Conservation (phyloP, 257 asterid genomes). For the Buddleja alternifolia region DNA sequence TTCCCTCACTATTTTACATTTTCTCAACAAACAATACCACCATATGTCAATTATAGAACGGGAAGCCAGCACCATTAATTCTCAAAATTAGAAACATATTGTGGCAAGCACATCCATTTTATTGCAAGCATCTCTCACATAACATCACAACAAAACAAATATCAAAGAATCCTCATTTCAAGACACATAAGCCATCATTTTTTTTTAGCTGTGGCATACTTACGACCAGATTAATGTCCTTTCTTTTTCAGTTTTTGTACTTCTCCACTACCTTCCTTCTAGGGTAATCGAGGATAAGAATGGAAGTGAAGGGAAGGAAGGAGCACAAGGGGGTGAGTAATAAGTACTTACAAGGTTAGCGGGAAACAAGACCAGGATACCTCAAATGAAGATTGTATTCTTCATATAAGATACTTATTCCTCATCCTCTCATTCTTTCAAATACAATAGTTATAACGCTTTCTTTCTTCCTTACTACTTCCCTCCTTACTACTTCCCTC, state of each 20-base stretch:
- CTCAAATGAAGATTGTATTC: neutral
- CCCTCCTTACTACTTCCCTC: constrained; percentile 3
- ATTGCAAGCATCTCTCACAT: constrained; percentile 29
- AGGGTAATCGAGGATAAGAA: constrained; percentile 1
- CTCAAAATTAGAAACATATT: constrained; percentile 8
- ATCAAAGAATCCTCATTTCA: constrained; percentile 16
- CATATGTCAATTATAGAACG: constrained; percentile 34
- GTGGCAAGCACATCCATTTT: constrained; percentile 20
- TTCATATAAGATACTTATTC: neutral
- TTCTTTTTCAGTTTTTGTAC: neutral
- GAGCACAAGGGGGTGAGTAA: no score
- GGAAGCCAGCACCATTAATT: constrained; percentile 34
- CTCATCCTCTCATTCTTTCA: constrained; percentile 1
- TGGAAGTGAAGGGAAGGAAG: constrained; percentile 4
- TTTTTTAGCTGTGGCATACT: neutral
- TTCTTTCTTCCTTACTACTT: constrained; percentile 9
- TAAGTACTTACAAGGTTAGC: neutral
- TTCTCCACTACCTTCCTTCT: neutral
- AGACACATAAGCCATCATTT: constrained; percentile 22
- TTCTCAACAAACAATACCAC: constrained; percentile 43
- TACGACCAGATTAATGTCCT: constrained; percentile 7
- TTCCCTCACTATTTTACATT: constrained; percentile 41
- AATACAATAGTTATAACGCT: neutral
- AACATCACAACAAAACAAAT: constrained; percentile 27
- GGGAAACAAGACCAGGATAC: neutral